Conservation (phyloP, 306 rosid genomes). For the Canavalia gladiata region DNA sequence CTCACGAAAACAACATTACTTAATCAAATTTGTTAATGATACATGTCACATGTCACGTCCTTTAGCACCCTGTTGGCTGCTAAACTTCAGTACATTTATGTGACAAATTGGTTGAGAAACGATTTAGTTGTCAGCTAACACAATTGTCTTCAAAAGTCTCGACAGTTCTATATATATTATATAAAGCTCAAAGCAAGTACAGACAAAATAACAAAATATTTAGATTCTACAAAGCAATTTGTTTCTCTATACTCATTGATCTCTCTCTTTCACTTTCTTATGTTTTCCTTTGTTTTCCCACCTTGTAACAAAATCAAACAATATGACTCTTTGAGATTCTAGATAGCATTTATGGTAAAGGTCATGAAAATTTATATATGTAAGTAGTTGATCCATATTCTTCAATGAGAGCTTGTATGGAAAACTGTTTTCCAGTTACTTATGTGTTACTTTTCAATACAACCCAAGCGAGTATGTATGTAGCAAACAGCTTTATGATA, state of each 20-base stretch:
- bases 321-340: neutral
- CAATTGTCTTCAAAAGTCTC: neutral
- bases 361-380: slow-evolving; percentile 14
- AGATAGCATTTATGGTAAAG: slow-evolving; percentile 5
- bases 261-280: neutral
- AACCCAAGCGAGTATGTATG: neutral
- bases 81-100: neutral
- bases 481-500: neutral
- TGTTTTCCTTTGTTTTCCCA: neutral
- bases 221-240: neutral
- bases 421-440: neutral
- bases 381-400: neutral
- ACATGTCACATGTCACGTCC: neutral
- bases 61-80: neutral
- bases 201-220: neutral
- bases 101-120: neutral
- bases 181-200: neutral
- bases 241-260: neutral
- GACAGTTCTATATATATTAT: neutral
- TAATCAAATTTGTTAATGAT: neutral
- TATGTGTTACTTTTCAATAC: neutral
- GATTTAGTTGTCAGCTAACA: neutral
- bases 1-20: slow-evolving; percentile 19
- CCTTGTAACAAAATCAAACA: slow-evolving; percentile 4
- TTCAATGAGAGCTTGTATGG: slow-evolving; percentile 19